phyloP scores from a whole-genome alignment of 2,329 filamentous ascomycete species.

The Drechslerella dactyloides region DNA sequence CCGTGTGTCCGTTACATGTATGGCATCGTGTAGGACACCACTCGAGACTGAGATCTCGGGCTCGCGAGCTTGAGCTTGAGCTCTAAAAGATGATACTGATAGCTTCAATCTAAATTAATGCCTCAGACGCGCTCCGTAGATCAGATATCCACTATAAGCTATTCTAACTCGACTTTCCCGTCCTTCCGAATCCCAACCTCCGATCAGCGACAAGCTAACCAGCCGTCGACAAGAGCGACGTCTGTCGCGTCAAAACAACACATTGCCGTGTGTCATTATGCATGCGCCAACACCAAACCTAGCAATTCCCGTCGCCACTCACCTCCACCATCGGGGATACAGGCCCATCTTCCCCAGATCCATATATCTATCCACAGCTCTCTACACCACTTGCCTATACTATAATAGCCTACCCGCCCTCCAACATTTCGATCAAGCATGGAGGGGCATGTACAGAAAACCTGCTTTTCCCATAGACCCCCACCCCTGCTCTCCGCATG shows the following conservation, averaged over 20 bases:
- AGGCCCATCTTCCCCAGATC: not conserved
- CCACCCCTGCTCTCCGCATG: too few relatives aligned
- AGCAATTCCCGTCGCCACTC: not conserved
- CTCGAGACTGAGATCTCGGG: too few relatives aligned
- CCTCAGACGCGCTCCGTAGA: too few relatives aligned
- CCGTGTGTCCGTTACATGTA: too few relatives aligned
- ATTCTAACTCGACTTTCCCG: slow-evolving; percentile 3
- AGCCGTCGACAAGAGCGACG: slow-evolving; percentile 15
- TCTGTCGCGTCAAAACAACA: slow-evolving; percentile 49
- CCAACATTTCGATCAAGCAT: too few relatives aligned
- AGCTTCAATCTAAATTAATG: too few relatives aligned
- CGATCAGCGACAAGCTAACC: not conserved
- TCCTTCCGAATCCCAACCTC: slow-evolving; percentile 13
- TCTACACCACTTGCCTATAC: not conserved
- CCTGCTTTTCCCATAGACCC: too few relatives aligned
- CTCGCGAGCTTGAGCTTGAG: slow-evolving; percentile 1
- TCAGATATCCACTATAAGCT: too few relatives aligned
- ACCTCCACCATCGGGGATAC: not conserved
- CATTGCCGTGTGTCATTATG: slow-evolving; percentile 19
- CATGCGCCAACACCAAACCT: not conserved
- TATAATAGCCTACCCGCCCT: too few relatives aligned
- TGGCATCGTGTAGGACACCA: too few relatives aligned
- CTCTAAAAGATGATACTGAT: too few relatives aligned
- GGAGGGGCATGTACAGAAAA: too few relatives aligned
- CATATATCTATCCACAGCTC: not conserved